A percentile compares a stretch with the other conserved stretches of the same genome.
phyloP scores from a whole-genome alignment of 208 protist genomes.

The Novymonas esmeraldas region DNA sequence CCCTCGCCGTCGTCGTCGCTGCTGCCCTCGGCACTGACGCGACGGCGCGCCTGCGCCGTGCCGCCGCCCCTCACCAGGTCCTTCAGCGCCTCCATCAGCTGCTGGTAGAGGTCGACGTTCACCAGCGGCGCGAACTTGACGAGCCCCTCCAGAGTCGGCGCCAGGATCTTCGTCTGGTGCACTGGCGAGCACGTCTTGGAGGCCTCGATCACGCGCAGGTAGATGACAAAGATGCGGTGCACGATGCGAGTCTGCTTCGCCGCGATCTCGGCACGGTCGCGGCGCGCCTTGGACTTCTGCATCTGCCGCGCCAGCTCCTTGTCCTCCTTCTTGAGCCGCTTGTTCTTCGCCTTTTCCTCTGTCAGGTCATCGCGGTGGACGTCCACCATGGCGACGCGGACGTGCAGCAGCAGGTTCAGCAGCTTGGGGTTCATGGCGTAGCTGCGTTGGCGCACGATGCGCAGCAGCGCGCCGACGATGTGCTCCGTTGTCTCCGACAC shows the following conservation, averaged over 20 bases:
- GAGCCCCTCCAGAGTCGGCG: slow-evolving; percentile 86
- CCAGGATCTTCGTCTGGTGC: slow-evolving; percentile 90
- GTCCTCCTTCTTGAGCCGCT: slow-evolving; percentile 90
- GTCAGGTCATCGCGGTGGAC: slow-evolving; percentile 88
- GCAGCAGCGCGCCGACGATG: slow-evolving; percentile 76
- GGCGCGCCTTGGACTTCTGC: slow-evolving; percentile 91
- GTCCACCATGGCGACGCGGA: slow-evolving; percentile 93
- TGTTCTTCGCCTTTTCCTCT: slow-evolving; percentile 92
- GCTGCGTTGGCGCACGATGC: slow-evolving; percentile 90
- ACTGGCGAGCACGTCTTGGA: slow-evolving; percentile 80
- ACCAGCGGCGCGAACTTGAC: slow-evolving; percentile 93
- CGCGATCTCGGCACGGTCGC: slow-evolving; percentile 83
- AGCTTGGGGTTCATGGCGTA: slow-evolving; percentile 94
- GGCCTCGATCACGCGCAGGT: slow-evolving; percentile 89
- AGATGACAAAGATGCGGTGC: slow-evolving; percentile 92
- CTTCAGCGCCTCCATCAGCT: slow-evolving; percentile 88
- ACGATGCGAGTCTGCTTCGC: slow-evolving; percentile 89
- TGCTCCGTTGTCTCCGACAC: slow-evolving; percentile 86
- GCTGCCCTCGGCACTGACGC: neutral
- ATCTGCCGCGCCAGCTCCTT: slow-evolving; percentile 91
- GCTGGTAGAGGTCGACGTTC: slow-evolving; percentile 90
- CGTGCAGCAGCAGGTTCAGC: slow-evolving; percentile 85
- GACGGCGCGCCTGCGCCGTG: neutral
- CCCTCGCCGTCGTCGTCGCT: slow-evolving; percentile 6
- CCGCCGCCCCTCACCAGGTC: slow-evolving; percentile 73